These are phyloP conservation scores for Leishmania amazonensis DNA, from an alignment of 208 protist species.

Conservation along the genomic window DNA sequence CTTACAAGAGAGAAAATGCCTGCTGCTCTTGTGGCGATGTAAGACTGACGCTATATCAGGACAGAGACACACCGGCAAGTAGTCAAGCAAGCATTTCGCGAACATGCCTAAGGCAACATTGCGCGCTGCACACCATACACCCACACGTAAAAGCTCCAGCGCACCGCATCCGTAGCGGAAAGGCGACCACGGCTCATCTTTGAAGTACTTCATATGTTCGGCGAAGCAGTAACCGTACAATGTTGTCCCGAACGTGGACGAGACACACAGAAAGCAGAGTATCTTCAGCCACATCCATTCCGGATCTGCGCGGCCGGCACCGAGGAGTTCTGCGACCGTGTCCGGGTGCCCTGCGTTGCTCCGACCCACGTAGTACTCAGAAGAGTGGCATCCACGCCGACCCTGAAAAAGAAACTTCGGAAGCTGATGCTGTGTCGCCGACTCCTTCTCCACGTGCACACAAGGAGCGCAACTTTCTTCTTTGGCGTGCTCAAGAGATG, in stretches of 20 bases:
- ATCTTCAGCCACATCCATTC: conserved; percentile 89
- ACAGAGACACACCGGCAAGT: no score
- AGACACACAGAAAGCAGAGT: conserved; percentile 78
- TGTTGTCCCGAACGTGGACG: conserved; percentile 70
- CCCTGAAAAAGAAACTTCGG: conserved; percentile 49
- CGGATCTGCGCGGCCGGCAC: conserved; percentile 56
- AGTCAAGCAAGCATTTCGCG: background rate
- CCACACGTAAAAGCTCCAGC: background rate
- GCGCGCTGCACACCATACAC: background rate
- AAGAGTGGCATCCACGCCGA: conserved; percentile 38
- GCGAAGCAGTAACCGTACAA: conserved; percentile 75
- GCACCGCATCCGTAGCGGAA: conserved; percentile 27
- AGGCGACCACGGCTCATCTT: conserved; percentile 87
- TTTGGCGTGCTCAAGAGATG: conserved; percentile 8
- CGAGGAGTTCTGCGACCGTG: conserved; percentile 46
- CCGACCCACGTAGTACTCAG: conserved; percentile 61
- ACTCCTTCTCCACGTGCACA: background rate
- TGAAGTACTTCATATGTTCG: conserved; percentile 82
- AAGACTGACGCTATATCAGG: background rate
- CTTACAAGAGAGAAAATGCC: background rate
- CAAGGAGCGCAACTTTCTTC: conserved; percentile 4
- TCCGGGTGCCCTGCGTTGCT: conserved; percentile 67
- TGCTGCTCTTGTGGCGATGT: background rate
- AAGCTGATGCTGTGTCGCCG: background rate
- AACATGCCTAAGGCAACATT: background rate